A percentile compares a stretch with the other conserved stretches of the same genome.
phyloP scores from a whole-genome alignment of 306 rosid species.

The Vachellia collinsii region DNA sequence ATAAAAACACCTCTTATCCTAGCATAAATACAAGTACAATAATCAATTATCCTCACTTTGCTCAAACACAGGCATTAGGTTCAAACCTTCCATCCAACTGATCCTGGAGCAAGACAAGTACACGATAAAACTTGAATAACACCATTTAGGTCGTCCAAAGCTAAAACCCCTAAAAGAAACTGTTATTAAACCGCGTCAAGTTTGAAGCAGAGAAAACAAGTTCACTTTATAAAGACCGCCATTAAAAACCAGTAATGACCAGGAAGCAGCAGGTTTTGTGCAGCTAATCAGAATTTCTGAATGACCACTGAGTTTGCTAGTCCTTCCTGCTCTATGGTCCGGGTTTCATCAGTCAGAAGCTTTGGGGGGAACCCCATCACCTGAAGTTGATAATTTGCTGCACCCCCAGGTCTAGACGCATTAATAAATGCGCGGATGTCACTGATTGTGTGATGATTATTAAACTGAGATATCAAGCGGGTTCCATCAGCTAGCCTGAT shows the following conservation, averaged over 20 bases:
- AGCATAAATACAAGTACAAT: slow-evolving; percentile 2
- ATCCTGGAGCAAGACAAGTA: slow-evolving; percentile 37
- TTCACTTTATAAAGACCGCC: slow-evolving; percentile 36
- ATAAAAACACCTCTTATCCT: background rate
- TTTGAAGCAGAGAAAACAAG: slow-evolving; percentile 12
- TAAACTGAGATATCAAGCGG: slow-evolving; percentile 75
- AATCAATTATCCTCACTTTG: slow-evolving; percentile 13
- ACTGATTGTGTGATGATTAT: slow-evolving; percentile 63
- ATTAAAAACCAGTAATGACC: slow-evolving; percentile 25
- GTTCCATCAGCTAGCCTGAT: slow-evolving; percentile 91
- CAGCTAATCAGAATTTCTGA: slow-evolving; percentile 72
- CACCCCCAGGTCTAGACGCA: slow-evolving; percentile 69
- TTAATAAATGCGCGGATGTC: slow-evolving; percentile 77
- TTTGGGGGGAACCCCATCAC: slow-evolving; percentile 95
- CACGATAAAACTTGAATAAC: slow-evolving; percentile 11
- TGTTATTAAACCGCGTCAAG: background rate
- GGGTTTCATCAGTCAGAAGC: slow-evolving; percentile 65
- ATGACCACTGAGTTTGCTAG: slow-evolving; percentile 92
- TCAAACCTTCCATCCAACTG: slow-evolving; percentile 32
- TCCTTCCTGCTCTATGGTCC: slow-evolving; percentile 85
- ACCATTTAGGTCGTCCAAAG: slow-evolving; percentile 22
- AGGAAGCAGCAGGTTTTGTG: slow-evolving; percentile 16
- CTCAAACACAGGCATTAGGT: slow-evolving; percentile 31
- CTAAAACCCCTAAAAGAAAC: slow-evolving; percentile 28
- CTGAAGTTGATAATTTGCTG: slow-evolving; percentile 76